Conservation (phyloP, 495 filamentous ascomycete species). For the Penicillium chermesinum region DNA sequence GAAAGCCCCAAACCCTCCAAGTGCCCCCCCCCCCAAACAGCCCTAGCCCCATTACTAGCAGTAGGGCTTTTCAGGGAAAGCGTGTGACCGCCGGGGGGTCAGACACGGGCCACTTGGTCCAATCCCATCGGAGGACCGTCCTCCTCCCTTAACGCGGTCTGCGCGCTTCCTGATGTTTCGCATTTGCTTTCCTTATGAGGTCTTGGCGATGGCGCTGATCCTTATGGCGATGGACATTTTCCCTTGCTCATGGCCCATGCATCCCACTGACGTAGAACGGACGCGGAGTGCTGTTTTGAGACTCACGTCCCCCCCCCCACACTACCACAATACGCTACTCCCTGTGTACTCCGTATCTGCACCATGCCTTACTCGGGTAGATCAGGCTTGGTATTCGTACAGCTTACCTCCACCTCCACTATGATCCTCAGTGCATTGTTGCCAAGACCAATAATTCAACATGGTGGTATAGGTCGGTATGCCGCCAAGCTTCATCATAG, state of each 20-base stretch:
- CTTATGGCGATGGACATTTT: not conserved
- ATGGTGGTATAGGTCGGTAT: conserved; percentile 1
- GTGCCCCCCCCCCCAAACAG: no score
- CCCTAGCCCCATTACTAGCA: not conserved
- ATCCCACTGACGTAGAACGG: no score
- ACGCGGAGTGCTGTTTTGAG: no score
- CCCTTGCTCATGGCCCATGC: not conserved
- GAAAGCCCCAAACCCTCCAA: no score
- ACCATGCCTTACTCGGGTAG: conserved; percentile 7
- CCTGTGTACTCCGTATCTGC: not conserved
- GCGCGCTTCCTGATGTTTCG: not conserved
- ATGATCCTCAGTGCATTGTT: conserved; percentile 9
- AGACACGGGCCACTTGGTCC: not conserved
- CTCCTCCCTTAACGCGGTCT: not conserved
- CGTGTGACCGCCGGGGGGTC: not conserved
- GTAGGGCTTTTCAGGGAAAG: not conserved
- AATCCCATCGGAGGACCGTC: no score
- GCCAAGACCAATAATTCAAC: conserved; percentile 9
- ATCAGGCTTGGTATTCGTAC: conserved; percentile 19
- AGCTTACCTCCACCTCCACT: not conserved
- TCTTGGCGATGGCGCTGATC: not conserved
- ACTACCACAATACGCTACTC: no score
- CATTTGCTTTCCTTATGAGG: not conserved
- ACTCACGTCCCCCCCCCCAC: no score
- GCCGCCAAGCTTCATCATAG: not conserved